Evolutionary conservation across 495 filamentous ascomycete genomes (phyloP), one percentile per base, ranked within the genome.

Genomic region (Neurospora sp.): DNA sequence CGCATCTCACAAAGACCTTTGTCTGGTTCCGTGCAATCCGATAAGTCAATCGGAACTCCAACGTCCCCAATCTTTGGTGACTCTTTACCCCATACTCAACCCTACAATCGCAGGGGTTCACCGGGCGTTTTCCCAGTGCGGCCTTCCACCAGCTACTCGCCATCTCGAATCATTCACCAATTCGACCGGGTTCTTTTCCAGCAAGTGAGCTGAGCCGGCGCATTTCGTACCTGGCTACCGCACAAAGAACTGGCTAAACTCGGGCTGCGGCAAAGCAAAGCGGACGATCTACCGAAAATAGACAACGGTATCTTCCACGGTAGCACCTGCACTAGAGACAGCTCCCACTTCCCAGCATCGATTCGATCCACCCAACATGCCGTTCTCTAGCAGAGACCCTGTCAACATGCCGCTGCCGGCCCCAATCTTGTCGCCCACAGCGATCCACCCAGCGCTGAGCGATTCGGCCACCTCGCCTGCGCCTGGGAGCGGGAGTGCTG

Each of bases 361-460:
- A 78, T 75, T 75, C 74, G 72, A 72, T 41, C 45, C 47, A 61
- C 72, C 75, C 75, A 68, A 72, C 41, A 70, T 68, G 35, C 72
- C 61, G 18, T 61, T 61, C 39, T 45, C 44, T 68, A 53, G 47
- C 76, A 71, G 41, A 71, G 39, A 75, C 69, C 78, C 80, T 80
- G 77, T 73, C 78, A 53, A 38, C 70, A 59, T 70, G 70, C 71
- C 71, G 69, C 77, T 79, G 77, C 69, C 78, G 69, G 80, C 77
- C 65, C 76, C 80, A 78, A 78, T 79, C 71, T 79, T 78, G 39
- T 81, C 82, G 47, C 78, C 80, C 71, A 80, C 82, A 41, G 77
- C 80, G 44, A 76, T 84, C 76, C 82, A 83, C 78, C 82, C 83
- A 72, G 80, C 71, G 69, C 78, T 83, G 53, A 76, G 76, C 72